Evolutionary conservation across 352 stramenopile species (phyloP).

Genomic region (Pythium plurisporium): DNA sequence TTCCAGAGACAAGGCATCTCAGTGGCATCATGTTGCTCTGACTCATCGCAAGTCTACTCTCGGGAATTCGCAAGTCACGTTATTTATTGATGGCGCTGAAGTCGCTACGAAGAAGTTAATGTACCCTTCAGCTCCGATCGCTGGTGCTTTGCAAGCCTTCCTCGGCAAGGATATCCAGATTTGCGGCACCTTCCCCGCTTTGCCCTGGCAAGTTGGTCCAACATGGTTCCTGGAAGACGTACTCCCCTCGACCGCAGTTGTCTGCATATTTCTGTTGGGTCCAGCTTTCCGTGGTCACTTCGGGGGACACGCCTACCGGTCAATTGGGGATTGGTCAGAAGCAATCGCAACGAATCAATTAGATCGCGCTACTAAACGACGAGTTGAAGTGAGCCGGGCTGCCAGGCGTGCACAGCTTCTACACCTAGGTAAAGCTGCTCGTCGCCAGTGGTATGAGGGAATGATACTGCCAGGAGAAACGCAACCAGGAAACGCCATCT

Average conservation of each 20-base stretch:
- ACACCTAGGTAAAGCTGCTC: constrained; percentile 41
- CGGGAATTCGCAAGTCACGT: constrained; percentile 61
- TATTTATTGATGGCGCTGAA: constrained; percentile 74
- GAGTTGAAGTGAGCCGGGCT: constrained; percentile 46
- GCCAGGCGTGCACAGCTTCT: constrained; percentile 43
- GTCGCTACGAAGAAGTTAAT: constrained; percentile 69
- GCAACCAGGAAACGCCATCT: constrained; percentile 11
- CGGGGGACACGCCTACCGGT: constrained; percentile 60
- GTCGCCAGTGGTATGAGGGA: constrained; percentile 33
- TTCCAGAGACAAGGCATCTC: constrained; percentile 22
- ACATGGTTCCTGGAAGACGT: constrained; percentile 67
- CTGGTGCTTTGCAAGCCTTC: constrained; percentile 53
- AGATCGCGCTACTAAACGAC: constrained; percentile 47
- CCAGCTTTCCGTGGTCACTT: constrained; percentile 57
- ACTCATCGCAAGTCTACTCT: constrained; percentile 68
- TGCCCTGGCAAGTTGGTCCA: constrained; percentile 60
- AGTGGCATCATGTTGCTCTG: constrained; percentile 75
- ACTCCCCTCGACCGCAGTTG: constrained; percentile 36
- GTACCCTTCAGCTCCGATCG: constrained; percentile 47
- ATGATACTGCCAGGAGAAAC: not conserved
- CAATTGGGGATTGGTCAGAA: constrained; percentile 67
- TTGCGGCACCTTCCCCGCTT: constrained; percentile 52
- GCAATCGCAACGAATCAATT: constrained; percentile 53
- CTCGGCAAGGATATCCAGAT: constrained; percentile 74
- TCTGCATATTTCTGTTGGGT: constrained; percentile 63